Evolutionary conservation across 2,329 filamentous ascomycete genomes (phyloP).

Genomic region (Claviceps cyperi): DNA sequence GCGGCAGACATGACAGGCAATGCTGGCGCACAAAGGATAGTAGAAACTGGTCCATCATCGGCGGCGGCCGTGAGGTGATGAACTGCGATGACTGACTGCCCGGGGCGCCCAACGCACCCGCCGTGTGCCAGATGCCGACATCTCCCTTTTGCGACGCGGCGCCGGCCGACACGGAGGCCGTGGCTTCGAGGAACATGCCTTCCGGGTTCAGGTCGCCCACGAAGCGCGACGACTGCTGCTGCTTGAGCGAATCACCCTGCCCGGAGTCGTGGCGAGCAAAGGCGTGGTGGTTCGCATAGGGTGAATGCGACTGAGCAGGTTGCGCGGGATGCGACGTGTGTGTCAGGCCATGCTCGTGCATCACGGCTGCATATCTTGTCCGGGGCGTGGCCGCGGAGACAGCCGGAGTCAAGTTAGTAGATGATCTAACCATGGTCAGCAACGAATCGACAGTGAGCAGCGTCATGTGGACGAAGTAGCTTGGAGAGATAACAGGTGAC

Average conservation of each 20-base stretch:
- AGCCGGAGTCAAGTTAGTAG: background rate
- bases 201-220: slow-evolving; percentile 47
- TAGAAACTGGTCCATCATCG: slow-evolving; percentile 25
- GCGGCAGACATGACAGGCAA: slow-evolving; percentile 33
- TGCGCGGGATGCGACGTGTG: background rate
- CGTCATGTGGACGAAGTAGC: background rate
- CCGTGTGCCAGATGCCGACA: slow-evolving; percentile 40
- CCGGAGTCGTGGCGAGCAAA: background rate
- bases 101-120: slow-evolving; percentile 12
- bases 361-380: background rate
- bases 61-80: slow-evolving; percentile 22
- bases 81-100: slow-evolving; percentile 20
- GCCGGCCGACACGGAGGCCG: slow-evolving; percentile 19
- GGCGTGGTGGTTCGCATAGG: background rate
- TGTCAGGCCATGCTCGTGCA: background rate
- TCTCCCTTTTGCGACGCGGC: slow-evolving; percentile 33
- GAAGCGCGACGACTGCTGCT: slow-evolving; percentile 28
- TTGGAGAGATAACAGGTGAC: slow-evolving; percentile 4
- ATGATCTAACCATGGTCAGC: slow-evolving; percentile 1
- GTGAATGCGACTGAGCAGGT: background rate
- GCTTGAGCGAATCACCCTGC: slow-evolving; percentile 1
- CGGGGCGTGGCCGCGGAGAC: slow-evolving; percentile 1
- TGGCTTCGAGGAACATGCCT: slow-evolving; percentile 43
- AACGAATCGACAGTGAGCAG: background rate
- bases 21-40: slow-evolving; percentile 29